Evolutionary conservation across 805 yeast genomes (phyloP).

Genomic region (Starmerella khaoyaiensis): DNA sequence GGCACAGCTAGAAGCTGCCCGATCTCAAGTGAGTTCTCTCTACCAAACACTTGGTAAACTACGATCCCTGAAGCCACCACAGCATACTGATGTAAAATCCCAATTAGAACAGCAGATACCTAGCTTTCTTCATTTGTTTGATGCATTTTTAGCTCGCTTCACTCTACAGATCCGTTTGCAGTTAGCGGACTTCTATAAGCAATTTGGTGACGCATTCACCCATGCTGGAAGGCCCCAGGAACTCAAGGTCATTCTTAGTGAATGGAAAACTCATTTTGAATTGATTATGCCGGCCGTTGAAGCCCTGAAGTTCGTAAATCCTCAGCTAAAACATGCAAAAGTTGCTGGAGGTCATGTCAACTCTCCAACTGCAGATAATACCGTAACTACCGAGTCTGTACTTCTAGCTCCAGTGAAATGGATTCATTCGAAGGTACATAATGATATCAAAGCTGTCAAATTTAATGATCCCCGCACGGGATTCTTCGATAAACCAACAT

Average conservation of each 20-base stretch:
- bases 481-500: slow-evolving; percentile 12
- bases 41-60: slow-evolving; percentile 5
- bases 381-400: slow-evolving; percentile 1
- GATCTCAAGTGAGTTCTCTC: slow-evolving; percentile 10
- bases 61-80: slow-evolving; percentile 10
- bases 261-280: slow-evolving; percentile 15
- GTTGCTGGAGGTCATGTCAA: background rate
- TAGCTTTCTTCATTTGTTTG: slow-evolving; percentile 16
- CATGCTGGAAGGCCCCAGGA: slow-evolving; percentile 17
- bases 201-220: slow-evolving; percentile 22
- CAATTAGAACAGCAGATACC: slow-evolving; percentile 8
- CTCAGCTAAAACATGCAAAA: slow-evolving; percentile 4
- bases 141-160: slow-evolving; percentile 16
- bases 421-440: slow-evolving; percentile 9
- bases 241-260: slow-evolving; percentile 1
- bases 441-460: slow-evolving; percentile 8
- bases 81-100: background rate
- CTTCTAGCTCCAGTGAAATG: slow-evolving; percentile 10
- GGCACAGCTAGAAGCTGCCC: slow-evolving; percentile 13
- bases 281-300: slow-evolving; percentile 21
- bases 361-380: background rate
- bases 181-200: slow-evolving; percentile 16
- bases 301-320: slow-evolving; percentile 15
- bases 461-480: slow-evolving; percentile 16
- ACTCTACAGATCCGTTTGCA: slow-evolving; percentile 14